Base-by-base conservation (phyloP, 306 rosid genomes). In the Vigna nakashimae region DNA sequence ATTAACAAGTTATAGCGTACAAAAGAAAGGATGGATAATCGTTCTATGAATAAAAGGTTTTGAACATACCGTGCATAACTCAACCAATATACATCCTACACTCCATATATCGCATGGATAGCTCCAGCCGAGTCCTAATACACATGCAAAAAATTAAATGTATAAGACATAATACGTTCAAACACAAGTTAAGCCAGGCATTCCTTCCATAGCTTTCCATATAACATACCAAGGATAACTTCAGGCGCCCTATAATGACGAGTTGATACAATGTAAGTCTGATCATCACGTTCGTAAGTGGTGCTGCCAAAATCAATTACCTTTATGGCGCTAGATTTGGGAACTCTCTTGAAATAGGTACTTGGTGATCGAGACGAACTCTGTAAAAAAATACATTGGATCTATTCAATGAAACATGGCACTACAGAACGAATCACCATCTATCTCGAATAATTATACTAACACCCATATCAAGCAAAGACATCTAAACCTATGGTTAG, bases 301-400 rank as follows among this genome's bases (percentile, higher is more conserved):
- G 99, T 92, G 82, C 99, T 95, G 1, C 99, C 99, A 90, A 95
- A 95, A 85, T 95, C 99, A 82, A 95, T 95, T 50, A 95, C 99
- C 87, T 95, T 95, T 3, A 95, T 87, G 10, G 98, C 90, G 85
- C 96, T 92, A 4, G 97, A 88, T 83, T 91, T 95, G 15, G 99
- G 99, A 62, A 95, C 88, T 71, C 89, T 91, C 86, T 95, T 95
- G 74, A 75, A 92, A 81, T 83, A 89, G 2, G 92, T 84, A 71
- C 85, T 87, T 20, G 98, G 95, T 7, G 98, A 91, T 58, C 96
- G 90, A 64, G 94, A 87, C 9, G 91, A 91, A 82, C 80, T 86
- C 98, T 95, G 83, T 72, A 60, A 12, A 40, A 24, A 79, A 28
- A 30, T 9, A 38, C 30, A 75, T 53, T 5, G 7, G 5, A 14